These are phyloP conservation scores for Penicillium occitanis DNA, from an alignment of 2,329 filamentous ascomycete genomes.

Conservation along the genomic window DNA sequence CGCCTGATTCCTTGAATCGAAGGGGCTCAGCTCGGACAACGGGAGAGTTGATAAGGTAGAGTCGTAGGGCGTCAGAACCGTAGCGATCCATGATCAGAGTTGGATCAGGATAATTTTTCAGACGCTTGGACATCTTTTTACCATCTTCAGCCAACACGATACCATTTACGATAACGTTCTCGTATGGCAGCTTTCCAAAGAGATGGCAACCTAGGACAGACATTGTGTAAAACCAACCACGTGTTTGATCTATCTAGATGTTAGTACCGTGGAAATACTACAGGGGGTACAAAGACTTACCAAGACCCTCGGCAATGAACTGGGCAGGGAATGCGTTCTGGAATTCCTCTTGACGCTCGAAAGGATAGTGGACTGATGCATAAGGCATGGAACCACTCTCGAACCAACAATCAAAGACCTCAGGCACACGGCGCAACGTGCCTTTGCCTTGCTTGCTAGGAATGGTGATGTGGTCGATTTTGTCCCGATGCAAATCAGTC, in stretches of 20 bases:
- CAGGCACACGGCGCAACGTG: slow-evolving; percentile 73
- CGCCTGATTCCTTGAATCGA: slow-evolving; percentile 85
- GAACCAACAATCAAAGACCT: slow-evolving; percentile 97
- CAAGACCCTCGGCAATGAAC: slow-evolving; percentile 86
- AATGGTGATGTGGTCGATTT: slow-evolving; percentile 91
- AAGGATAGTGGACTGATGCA: slow-evolving; percentile 85
- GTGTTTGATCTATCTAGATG: slow-evolving; percentile 70
- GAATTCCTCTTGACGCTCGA: slow-evolving; percentile 81
- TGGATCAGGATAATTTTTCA: slow-evolving; percentile 95
- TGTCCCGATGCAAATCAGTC: slow-evolving; percentile 84
- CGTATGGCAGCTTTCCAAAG: slow-evolving; percentile 81
- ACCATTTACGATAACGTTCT: slow-evolving; percentile 95
- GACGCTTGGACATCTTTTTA: slow-evolving; percentile 97
- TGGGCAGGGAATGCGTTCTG: slow-evolving; percentile 78
- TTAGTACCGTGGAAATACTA: not conserved
- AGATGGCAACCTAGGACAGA: slow-evolving; percentile 85
- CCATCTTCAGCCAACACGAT: slow-evolving; percentile 92
- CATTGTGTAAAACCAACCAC: slow-evolving; percentile 96
- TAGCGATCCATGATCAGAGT: slow-evolving; percentile 79
- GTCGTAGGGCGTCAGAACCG: slow-evolving; percentile 84
- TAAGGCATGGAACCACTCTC: slow-evolving; percentile 97
- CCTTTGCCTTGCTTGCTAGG: slow-evolving; percentile 87
- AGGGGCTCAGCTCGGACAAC: slow-evolving; percentile 89
- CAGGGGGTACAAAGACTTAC: not conserved
- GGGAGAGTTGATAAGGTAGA: slow-evolving; percentile 97